Conservation (phyloP, 148 eudicot genomes). For the Rhododendron williamsianum region DNA sequence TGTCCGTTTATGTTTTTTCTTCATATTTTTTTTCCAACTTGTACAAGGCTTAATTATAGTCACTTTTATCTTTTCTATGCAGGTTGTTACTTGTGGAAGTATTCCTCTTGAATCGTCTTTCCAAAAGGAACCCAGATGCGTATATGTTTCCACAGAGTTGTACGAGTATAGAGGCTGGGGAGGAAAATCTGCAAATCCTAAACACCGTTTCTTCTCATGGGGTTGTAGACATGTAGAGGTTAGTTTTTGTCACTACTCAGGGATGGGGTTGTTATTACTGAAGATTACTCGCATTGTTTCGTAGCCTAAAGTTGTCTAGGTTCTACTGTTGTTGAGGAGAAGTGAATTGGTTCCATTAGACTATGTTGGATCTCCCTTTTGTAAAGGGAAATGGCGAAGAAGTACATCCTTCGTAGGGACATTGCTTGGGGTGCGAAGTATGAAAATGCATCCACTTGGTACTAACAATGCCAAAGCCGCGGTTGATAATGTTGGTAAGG, state of each 20-base stretch:
- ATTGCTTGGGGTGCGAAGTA: not conserved
- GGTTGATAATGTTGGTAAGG: not conserved
- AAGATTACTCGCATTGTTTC: not conserved
- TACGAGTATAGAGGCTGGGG: slow-evolving; percentile 85
- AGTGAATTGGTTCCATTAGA: not conserved
- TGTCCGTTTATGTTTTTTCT: not conserved
- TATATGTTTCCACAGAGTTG: slow-evolving; percentile 73
- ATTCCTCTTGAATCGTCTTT: slow-evolving; percentile 90
- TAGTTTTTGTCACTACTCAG: slow-evolving; percentile 15
- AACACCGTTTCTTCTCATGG: slow-evolving; percentile 80
- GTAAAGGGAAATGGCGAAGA: not conserved
- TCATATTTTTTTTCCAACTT: not conserved
- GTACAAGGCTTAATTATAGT: not conserved
- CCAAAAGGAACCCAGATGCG: slow-evolving; percentile 75
- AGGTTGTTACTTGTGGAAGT: slow-evolving; percentile 97
- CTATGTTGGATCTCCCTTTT: not conserved
- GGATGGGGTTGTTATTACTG: not conserved
- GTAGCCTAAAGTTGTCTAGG: not conserved
- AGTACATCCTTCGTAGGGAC: not conserved
- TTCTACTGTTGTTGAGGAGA: not conserved
- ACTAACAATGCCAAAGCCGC: not conserved
- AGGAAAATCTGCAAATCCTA: slow-evolving; percentile 66
- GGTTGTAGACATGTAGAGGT: slow-evolving; percentile 89
- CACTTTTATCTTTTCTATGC: slow-evolving; percentile 11
- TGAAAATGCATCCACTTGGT: not conserved